A percentile compares a stretch with the other conserved stretches of the same genome.
Evolutionary conservation across 495 filamentous ascomycete species (phyloP).

Genomic region (Cercophora sp.): DNA sequence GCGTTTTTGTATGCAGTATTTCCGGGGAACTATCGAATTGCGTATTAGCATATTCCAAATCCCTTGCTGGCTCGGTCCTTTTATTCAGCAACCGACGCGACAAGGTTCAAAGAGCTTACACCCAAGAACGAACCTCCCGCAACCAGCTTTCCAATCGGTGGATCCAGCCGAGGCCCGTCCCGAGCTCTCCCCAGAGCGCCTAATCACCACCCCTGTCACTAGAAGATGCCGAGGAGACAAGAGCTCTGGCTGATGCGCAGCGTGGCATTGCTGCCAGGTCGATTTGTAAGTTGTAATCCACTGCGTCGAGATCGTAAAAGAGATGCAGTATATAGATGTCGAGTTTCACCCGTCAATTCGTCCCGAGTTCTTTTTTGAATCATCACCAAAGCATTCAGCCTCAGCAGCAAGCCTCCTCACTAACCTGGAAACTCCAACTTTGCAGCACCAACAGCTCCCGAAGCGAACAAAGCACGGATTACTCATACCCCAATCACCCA

Average conservation of each 20-base stretch:
- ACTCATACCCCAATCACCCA: neutral
- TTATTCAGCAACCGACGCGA: neutral
- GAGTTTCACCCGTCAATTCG: neutral
- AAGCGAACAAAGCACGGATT: neutral
- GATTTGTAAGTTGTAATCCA: slow-evolving; percentile 7
- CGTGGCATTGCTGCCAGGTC: neutral
- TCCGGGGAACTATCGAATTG: neutral
- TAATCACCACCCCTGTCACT: neutral
- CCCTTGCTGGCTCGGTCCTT: neutral
- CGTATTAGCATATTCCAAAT: neutral
- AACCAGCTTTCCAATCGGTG: neutral
- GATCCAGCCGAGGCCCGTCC: neutral
- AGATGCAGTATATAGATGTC: slow-evolving; percentile 4
- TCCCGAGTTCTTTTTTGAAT: neutral
- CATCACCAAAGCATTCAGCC: neutral
- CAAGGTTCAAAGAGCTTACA: neutral
- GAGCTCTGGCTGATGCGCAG: slow-evolving; percentile 3
- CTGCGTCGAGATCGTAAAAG: neutral
- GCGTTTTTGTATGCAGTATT: neutral
- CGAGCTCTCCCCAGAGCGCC: neutral
- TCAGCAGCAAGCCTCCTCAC: neutral
- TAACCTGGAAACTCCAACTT: neutral
- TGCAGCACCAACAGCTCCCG: neutral
- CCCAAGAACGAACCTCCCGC: neutral
- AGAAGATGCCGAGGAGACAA: neutral